A percentile compares a stretch with the other conserved stretches of the same genome.
Evolutionary conservation across 257 asterid species (phyloP).

Genomic region (Petunia secreta): DNA sequence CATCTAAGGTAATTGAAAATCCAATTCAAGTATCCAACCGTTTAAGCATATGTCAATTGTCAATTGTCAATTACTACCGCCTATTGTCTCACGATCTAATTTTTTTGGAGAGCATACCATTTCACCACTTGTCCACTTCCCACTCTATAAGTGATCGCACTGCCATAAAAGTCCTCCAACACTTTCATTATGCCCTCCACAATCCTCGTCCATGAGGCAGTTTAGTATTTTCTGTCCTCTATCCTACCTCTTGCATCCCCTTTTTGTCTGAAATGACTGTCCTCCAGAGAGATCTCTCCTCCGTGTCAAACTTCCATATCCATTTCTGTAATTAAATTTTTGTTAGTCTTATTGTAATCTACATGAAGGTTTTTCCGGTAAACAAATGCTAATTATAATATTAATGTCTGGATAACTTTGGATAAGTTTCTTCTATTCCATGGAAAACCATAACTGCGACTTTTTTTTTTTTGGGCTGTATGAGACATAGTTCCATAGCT

Average conservation of each 20-base stretch:
- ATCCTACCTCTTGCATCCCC: not conserved
- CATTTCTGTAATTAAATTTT: not conserved
- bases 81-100: not conserved
- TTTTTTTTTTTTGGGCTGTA: not conserved
- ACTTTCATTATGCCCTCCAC: not conserved
- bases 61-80: slow-evolving; percentile 18
- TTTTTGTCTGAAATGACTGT: not conserved
- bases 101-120: not conserved
- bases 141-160: not conserved
- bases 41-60: slow-evolving; percentile 16
- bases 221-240: not conserved
- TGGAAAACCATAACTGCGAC: not conserved
- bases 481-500: not conserved
- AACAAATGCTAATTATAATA: no score
- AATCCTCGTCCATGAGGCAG: not conserved
- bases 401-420: not conserved
- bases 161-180: slow-evolving; percentile 15
- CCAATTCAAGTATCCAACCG: not conserved
- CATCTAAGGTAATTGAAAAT: slow-evolving; percentile 73
- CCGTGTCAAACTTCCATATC: slow-evolving; percentile 2
- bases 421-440: not conserved
- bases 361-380: slow-evolving; percentile 14
- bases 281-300: not conserved
- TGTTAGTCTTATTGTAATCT: slow-evolving; percentile 1
- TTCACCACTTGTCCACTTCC: slow-evolving; percentile 21